Conservation (phyloP, 1,139 yeast genomes). For the Pichia sp. region DNA sequence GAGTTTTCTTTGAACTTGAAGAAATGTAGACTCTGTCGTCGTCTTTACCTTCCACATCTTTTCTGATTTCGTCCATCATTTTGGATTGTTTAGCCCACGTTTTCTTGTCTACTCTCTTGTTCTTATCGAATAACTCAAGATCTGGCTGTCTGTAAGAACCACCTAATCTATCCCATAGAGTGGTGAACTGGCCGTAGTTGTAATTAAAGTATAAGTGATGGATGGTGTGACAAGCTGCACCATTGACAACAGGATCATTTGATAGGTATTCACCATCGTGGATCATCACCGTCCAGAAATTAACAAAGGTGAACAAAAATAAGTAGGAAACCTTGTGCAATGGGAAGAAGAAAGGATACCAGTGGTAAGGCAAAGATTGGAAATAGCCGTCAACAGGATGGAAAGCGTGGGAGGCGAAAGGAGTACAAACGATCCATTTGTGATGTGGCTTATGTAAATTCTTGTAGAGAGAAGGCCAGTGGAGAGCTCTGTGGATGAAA, state of each 20-base stretch:
- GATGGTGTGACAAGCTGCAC: conserved; percentile 96
- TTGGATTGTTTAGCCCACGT: conserved; percentile 71
- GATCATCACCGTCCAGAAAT: conserved; percentile 97
- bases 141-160: conserved; percentile 92
- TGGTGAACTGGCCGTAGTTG: conserved; percentile 96
- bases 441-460: conserved; percentile 95
- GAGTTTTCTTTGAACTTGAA: conserved; percentile 28
- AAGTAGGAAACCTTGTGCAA: conserved; percentile 83
- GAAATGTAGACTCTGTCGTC: conserved; percentile 52
- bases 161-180: conserved; percentile 96
- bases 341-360: conserved; percentile 88
- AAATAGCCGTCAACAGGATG: conserved; percentile 95
- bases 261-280: conserved; percentile 96
- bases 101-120: conserved; percentile 50
- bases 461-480: conserved; percentile 87
- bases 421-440: conserved; percentile 98
- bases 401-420: conserved; percentile 98
- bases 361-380: conserved; percentile 89
- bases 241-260: conserved; percentile 89
- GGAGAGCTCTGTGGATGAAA: conserved; percentile 85
- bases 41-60: conserved; percentile 69
- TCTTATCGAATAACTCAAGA: conserved; percentile 70
- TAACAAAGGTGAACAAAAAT: conserved; percentile 78
- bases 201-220: conserved; percentile 96
- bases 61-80: conserved; percentile 78